phyloP scores from a whole-genome alignment of 129 eudicot species.

The Cynara cardunculus region DNA sequence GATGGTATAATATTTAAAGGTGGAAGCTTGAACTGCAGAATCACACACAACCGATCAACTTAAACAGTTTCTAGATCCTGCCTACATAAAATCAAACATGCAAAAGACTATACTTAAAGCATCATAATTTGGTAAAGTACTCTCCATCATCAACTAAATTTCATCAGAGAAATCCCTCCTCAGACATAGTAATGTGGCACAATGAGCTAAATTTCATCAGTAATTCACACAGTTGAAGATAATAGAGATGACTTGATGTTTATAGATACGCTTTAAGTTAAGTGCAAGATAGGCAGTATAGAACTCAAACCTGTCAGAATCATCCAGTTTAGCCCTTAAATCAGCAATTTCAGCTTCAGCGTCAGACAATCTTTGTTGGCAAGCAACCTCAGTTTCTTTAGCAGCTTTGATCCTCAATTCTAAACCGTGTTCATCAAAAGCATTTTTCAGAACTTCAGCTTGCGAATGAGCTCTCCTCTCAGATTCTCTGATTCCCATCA shows the following conservation, averaged over 20 bases:
- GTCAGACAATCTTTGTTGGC: conserved; percentile 69
- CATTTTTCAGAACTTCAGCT: conserved; percentile 56
- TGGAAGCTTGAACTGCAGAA: not conserved
- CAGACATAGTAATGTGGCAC: no score
- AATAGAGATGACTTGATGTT: not conserved
- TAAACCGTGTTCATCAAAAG: conserved; percentile 74
- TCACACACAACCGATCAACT: not conserved
- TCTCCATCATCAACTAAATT: no score
- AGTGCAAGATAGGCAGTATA: not conserved
- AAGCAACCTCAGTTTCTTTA: conserved; percentile 91
- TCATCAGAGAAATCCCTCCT: no score
- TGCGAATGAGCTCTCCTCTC: conserved; percentile 72
- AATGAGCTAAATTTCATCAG: no score
- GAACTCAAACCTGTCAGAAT: conserved; percentile 71
- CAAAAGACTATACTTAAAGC: no score
- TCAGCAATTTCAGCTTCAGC: conserved; percentile 95
- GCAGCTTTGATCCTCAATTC: conserved; percentile 93
- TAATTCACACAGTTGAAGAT: no score
- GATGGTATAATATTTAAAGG: not conserved
- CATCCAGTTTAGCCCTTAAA: conserved; percentile 65
- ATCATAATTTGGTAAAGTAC: no score
- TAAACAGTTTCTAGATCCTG: not conserved
- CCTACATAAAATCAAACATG: not conserved
- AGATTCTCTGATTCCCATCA: conserved; percentile 76
- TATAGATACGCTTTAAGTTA: not conserved